A percentile compares a stretch with the other conserved stretches of the same genome.
Evolutionary conservation across 225 moss, liverwort and hornwort genomes (phyloP).

Genomic region (Marchantia polymorpha): DNA sequence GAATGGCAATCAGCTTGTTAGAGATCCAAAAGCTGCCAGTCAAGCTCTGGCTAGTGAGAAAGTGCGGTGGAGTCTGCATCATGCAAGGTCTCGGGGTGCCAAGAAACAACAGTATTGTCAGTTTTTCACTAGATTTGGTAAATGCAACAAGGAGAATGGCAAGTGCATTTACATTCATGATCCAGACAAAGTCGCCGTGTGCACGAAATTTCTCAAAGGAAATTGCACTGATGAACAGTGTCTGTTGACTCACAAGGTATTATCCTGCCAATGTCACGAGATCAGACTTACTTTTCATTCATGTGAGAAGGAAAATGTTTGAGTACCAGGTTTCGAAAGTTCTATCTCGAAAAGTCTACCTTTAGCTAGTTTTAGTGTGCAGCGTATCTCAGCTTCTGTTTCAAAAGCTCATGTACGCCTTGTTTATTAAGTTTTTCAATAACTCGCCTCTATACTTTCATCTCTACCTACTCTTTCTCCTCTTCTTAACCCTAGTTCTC

Average conservation of each 20-base stretch:
- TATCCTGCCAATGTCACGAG: neutral
- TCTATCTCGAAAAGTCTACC: neutral
- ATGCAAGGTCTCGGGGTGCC: constrained; percentile 78
- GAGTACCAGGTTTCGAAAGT: neutral
- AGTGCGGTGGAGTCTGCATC: constrained; percentile 90
- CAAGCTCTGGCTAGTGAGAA: constrained; percentile 85
- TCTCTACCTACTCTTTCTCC: neutral
- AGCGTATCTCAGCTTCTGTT: neutral
- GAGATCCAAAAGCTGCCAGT: constrained; percentile 72
- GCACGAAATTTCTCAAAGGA: constrained; percentile 91
- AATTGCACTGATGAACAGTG: constrained; percentile 71
- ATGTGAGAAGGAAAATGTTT: neutral
- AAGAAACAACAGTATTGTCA: constrained; percentile 85
- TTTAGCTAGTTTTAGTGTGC: neutral
- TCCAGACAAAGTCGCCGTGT: constrained; percentile 89
- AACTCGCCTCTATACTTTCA: neutral
- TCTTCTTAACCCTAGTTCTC: neutral
- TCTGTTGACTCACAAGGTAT: constrained; percentile 90
- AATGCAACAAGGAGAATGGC: constrained; percentile 89
- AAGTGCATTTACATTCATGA: constrained; percentile 94
- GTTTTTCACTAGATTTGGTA: constrained; percentile 90
- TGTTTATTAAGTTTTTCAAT: neutral
- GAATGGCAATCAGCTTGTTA: constrained; percentile 92
- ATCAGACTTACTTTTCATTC: neutral
- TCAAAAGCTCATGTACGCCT: neutral